Evolutionary conservation across 2,329 filamentous ascomycete genomes (phyloP).

Genomic region (Fusarium albosuccineum): DNA sequence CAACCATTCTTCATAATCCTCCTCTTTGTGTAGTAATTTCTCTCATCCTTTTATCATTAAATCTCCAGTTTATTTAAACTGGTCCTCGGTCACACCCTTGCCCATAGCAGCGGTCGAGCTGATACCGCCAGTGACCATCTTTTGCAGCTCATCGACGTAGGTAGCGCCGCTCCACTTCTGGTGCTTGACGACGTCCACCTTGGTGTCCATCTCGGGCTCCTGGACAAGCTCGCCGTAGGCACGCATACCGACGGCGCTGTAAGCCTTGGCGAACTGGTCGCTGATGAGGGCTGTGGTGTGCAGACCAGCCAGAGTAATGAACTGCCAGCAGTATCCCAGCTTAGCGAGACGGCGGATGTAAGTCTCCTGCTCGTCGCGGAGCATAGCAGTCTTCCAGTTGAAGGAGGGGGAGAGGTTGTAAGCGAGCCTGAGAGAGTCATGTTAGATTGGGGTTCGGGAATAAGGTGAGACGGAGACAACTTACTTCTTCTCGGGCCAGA

Average conservation of each 20-base stretch:
- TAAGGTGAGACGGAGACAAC: conserved; percentile 48
- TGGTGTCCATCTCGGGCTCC: conserved; percentile 93
- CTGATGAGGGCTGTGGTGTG: conserved; percentile 95
- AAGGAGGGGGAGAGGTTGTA: conserved; percentile 99
- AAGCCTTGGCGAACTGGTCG: conserved; percentile 88
- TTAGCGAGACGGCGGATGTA: conserved; percentile 91
- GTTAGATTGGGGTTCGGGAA: conserved; percentile 34
- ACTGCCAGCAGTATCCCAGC: conserved; percentile 99
- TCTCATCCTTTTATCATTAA: conserved; percentile 1
- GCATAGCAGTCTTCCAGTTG: conserved; percentile 99
- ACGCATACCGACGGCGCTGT: conserved; percentile 86
- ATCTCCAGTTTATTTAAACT: conserved; percentile 70
- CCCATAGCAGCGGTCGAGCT: conserved; percentile 96
- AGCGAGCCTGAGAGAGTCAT: conserved; percentile 72
- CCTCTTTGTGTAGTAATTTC: not conserved
- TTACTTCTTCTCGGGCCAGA: conserved; percentile 96
- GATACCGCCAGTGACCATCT: conserved; percentile 96
- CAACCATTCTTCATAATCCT: not conserved
- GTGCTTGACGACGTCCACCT: conserved; percentile 96
- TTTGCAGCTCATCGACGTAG: conserved; percentile 93
- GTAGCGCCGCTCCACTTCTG: conserved; percentile 98
- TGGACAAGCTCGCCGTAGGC: conserved; percentile 98
- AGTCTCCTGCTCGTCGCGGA: conserved; percentile 91
- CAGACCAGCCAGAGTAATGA: conserved; percentile 98
- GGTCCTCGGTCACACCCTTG: conserved; percentile 96